Base-by-base conservation (phyloP, 768 basidiomycete species). In the Podaxis carcinomalis region DNA sequence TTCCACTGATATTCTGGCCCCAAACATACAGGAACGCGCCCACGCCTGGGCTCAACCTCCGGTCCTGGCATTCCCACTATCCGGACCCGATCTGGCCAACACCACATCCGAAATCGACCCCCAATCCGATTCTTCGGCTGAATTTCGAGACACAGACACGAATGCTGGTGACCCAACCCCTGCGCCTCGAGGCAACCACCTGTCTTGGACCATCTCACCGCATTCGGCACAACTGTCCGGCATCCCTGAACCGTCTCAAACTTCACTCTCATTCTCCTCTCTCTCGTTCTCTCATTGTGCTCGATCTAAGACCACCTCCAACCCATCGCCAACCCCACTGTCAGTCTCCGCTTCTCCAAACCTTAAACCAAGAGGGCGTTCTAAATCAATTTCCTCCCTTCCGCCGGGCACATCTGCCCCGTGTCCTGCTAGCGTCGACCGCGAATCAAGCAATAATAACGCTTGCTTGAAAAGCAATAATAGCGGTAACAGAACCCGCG, bases 101-200 rank as follows among this genome's bases (percentile, higher is more conserved):
- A 19, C 37, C 23, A 10, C 5, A 27, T 9, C 49, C 37, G 49
- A 39, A 51, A 2, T 32, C 44, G 53, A 47, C 13, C 14, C 37
- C 35, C 13, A 14, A 21, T 9, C 35, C n/a, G 36, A 25, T 27
- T 32, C 57, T 28, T 51, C 23, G 44, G 35, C 21, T 36, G 42
- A 46, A 46, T 19, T 35, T 59, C 32, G 19, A 61, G 46, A 55
- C 36, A 46, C 44, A 19, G 40, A 35, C 13, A n/a, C 21, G 21
- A 13, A 36, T 23, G 7, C 21, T 6, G 37, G 16, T 6, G 11
- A 5, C 6, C 19, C 36, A 21, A 36, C 25, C 42, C 51, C 59
- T 42, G 27, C 5, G 59, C 59, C 59, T 60, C 59, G 59, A 60
- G 51, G 59, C 51, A 40, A 47, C 51, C 51, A 36, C 51, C 39